Evolutionary conservation across 306 rosid species (phyloP).

Genomic region (Casuarina equisetifolia): DNA sequence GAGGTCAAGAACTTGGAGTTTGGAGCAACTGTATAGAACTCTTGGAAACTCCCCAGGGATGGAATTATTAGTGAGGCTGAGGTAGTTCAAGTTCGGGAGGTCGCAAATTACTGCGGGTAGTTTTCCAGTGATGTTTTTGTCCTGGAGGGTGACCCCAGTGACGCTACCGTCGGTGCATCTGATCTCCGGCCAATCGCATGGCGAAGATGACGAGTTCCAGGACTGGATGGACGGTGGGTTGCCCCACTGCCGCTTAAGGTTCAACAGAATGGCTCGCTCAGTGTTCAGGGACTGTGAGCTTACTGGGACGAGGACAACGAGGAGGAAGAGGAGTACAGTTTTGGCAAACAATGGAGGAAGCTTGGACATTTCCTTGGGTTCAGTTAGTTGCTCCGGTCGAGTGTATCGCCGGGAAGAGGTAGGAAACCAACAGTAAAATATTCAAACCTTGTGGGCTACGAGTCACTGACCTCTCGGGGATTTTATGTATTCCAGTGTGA

Average conservation of each 20-base stretch:
- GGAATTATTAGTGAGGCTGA: constrained; percentile 55
- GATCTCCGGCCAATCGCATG: constrained; percentile 71
- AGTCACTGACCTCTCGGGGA: not conserved
- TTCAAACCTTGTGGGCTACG: constrained; percentile 27
- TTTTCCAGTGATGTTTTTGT: constrained; percentile 33
- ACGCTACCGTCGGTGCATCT: constrained; percentile 41
- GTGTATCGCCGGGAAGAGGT: constrained; percentile 49
- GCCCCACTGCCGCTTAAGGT: constrained; percentile 52
- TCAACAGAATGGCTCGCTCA: constrained; percentile 47
- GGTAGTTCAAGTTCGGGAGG: constrained; percentile 47
- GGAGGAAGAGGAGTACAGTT: constrained; percentile 11
- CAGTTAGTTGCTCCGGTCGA: not conserved
- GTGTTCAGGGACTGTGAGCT: constrained; percentile 41
- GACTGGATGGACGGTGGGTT: constrained; percentile 57
- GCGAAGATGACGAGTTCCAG: constrained; percentile 66
- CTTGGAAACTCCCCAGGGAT: constrained; percentile 68
- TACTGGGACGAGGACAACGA: constrained; percentile 39
- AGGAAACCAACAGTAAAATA: constrained; percentile 14
- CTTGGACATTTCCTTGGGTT: constrained; percentile 33
- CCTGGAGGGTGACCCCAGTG: constrained; percentile 41
- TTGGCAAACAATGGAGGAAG: constrained; percentile 1
- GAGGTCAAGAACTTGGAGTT: constrained; percentile 58
- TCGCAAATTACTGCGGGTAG: constrained; percentile 56
- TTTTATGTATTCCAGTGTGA: not conserved
- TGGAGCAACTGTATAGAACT: constrained; percentile 62